Evolutionary conservation across 169 alveolate species (phyloP).

Genomic region (Theileria orientalis): DNA sequence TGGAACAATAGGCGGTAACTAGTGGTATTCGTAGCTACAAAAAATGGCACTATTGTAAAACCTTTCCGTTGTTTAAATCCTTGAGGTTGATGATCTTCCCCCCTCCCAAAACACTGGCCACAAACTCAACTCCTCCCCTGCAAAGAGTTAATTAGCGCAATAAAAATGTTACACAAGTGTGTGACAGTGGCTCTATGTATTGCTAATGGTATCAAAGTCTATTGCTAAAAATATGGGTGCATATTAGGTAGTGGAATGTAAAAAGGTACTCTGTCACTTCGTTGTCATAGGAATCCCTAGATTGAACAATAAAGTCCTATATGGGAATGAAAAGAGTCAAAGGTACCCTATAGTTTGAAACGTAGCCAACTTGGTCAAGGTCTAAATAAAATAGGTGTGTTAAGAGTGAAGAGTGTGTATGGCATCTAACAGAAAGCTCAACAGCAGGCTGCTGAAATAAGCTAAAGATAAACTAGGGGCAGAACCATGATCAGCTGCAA

Average conservation of each 20-base stretch:
- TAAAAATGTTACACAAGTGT: background rate
- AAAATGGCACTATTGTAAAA: background rate
- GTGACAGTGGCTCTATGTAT: background rate
- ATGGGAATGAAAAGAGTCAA: background rate
- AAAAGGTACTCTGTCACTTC: constrained; percentile 15
- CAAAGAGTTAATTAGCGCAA: background rate
- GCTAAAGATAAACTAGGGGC: too few species aligned
- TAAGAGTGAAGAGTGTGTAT: too few species aligned
- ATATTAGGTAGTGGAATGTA: background rate
- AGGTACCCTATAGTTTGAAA: constrained; percentile 36
- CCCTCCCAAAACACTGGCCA: constrained; percentile 25
- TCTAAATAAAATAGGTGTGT: background rate
- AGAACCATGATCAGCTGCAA: too few species aligned
- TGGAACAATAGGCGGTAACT: too few species aligned
- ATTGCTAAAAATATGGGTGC: background rate
- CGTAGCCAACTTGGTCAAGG: constrained; percentile 36
- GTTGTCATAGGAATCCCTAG: constrained; percentile 32
- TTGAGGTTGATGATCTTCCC: constrained; percentile 24
- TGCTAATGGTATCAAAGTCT: background rate
- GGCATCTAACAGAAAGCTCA: too few species aligned
- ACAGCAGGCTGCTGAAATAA: too few species aligned
- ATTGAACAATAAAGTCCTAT: constrained; percentile 42
- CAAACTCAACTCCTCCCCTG: constrained; percentile 32
- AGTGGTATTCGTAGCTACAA: too few species aligned
- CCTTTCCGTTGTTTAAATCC: constrained; percentile 50